Conservation (phyloP, 805 yeast species). For the Lachancea thermotolerans region DNA sequence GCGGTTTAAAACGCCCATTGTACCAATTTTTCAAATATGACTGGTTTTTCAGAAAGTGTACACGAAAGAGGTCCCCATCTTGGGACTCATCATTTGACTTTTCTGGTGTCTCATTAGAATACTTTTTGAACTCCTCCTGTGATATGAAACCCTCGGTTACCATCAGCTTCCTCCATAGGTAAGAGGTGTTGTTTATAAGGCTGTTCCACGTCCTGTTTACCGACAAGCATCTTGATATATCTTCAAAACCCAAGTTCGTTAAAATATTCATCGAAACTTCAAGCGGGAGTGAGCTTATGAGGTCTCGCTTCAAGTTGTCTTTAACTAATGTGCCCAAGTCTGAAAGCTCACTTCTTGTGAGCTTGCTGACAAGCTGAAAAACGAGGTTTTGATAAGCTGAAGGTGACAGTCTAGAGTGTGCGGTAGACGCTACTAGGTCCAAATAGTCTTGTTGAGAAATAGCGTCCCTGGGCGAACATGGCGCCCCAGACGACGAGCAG, state of each 20-base stretch:
- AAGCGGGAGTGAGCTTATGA: conserved; percentile 61
- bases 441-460: conserved; percentile 9
- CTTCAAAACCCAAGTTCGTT: conserved; percentile 51
- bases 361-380: conserved; percentile 22
- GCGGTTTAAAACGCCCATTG: conserved; percentile 63
- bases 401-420: conserved; percentile 13
- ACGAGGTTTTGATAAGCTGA: conserved; percentile 20
- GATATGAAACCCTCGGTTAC: conserved; percentile 55
- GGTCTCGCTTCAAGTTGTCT: conserved; percentile 57
- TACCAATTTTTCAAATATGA: conserved; percentile 71
- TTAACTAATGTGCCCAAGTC: conserved; percentile 26
- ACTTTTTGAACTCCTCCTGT: conserved; percentile 39
- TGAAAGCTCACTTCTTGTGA: conserved; percentile 27
- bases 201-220: conserved; percentile 68
- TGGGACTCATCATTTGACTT: conserved; percentile 26
- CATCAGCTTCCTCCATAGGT: conserved; percentile 65
- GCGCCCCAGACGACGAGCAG: conserved; percentile 3
- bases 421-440: conserved; percentile 11
- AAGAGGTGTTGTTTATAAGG: conserved; percentile 51
- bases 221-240: conserved; percentile 52
- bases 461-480: not conserved
- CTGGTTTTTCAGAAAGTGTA: conserved; percentile 45
- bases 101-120: conserved; percentile 16
- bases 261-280: conserved; percentile 68
- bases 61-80: conserved; percentile 31